phyloP scores from a whole-genome alignment of 345 rosid genomes.

The Anacardium occidentale region DNA sequence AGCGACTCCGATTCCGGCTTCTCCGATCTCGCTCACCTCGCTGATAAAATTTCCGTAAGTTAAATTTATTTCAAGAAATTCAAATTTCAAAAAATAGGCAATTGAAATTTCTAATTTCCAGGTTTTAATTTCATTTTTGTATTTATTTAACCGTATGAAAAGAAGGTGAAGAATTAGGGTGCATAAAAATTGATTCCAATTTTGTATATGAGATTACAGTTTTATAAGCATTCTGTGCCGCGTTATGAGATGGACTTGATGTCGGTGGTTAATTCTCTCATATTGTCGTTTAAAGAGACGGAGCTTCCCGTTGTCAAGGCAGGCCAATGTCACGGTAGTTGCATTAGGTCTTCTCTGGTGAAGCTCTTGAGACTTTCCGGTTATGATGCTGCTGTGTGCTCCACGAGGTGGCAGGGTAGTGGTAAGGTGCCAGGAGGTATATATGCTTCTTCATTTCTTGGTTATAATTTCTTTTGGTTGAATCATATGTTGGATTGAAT shows the following conservation, averaged over 20 bases:
- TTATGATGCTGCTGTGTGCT: conserved; percentile 81
- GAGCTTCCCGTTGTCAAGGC: conserved; percentile 56
- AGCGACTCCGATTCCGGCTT: conserved; percentile 84
- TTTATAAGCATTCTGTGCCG: conserved; percentile 47
- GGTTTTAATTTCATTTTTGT: no score
- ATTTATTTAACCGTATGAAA: no score
- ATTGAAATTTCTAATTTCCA: no score
- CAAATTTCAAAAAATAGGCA: no score
- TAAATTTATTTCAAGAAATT: background rate
- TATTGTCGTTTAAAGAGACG: conserved; percentile 56
- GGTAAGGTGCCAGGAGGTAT: conserved; percentile 95
- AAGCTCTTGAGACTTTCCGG: conserved; percentile 76
- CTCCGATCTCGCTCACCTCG: conserved; percentile 67
- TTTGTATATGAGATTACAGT: conserved; percentile 38
- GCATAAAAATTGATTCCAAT: background rate
- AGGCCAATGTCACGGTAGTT: conserved; percentile 72
- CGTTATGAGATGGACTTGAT: conserved; percentile 64
- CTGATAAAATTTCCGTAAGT: conserved; percentile 71
- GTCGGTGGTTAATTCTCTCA: conserved; percentile 55
- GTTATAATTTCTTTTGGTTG: background rate
- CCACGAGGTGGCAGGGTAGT: conserved; percentile 74
- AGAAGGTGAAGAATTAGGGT: no score
- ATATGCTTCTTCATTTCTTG: conserved; percentile 1
- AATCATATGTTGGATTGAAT: no score
- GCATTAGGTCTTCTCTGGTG: conserved; percentile 71